Base-by-base conservation (phyloP, 805 yeast species). In the Candida saitoana region DNA sequence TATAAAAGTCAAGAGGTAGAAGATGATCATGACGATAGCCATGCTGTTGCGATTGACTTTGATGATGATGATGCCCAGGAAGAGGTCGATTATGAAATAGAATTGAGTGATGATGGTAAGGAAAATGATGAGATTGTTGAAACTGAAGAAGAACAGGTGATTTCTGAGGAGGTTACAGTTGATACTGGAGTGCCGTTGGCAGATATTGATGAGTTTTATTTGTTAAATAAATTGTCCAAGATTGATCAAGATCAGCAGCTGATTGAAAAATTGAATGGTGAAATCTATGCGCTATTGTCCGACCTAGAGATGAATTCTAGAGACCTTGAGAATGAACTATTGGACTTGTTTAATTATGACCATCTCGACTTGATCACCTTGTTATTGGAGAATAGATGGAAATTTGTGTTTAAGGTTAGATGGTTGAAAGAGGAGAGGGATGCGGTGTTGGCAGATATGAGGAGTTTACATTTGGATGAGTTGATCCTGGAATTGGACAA, bases 351-450 rank as follows among this genome's bases (percentile, higher is more conserved):
- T n/a, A 76, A 77, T 5, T 67, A 63, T 41, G 81, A 78, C 30
- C 63, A 77, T 43, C 65, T 74, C 34, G 73, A 67, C 0, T 56
- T 84, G n/a, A 71, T 78, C 2, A 67, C 71, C 31, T 49, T 61
- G 9, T 54, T 86, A 19, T 59, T 77, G 9, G 63, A 67, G 18
- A 82, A 87, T 52, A 56, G 82, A 38, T 60, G 64, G 45, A 57
- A 67, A 33, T 58, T 86, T 3, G 73, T 73, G 3, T 84, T 80
- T 75, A 79, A 81, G 27, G 64, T 77, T 1, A 65, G 65, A 41
- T 46, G 54, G 9, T 57, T 44, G 12, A 52, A 45, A 16, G 50
- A 59, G 0, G 61, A 57, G 30, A 71, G 62, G 3, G 60, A 57
- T 7, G 45, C 46, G 1, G 72, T 73, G 29, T 57, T 67, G 24